Conservation (phyloP, 2,329 filamentous ascomycete genomes). For the Fonsecaea multimorphosa region DNA sequence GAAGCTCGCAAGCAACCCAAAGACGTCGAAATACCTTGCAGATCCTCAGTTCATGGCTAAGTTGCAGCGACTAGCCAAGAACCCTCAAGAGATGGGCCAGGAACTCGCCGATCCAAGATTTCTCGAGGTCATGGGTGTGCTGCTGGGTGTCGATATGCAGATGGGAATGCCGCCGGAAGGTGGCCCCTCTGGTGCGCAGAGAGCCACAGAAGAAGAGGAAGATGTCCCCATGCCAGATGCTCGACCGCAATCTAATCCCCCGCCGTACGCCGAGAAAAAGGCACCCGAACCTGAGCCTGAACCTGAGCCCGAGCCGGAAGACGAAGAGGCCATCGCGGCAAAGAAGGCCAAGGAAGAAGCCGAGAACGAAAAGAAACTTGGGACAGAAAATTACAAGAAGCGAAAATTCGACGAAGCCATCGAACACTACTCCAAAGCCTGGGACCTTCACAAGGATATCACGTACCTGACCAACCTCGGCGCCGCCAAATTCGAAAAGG, state of each 20-base stretch:
- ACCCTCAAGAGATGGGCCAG: slow-evolving; percentile 76
- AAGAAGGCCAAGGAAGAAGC: slow-evolving; percentile 91
- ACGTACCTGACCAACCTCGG: slow-evolving; percentile 97
- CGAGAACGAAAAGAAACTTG: slow-evolving; percentile 91
- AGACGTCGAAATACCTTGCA: slow-evolving; percentile 80
- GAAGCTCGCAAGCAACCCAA: slow-evolving; percentile 93
- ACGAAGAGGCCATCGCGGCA: slow-evolving; percentile 82
- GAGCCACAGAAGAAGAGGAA: slow-evolving; percentile 63
- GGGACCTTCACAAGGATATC: slow-evolving; percentile 94
- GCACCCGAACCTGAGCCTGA: slow-evolving; percentile 70
- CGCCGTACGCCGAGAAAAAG: slow-evolving; percentile 50
- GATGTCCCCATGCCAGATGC: slow-evolving; percentile 81
- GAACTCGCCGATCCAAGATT: slow-evolving; percentile 90
- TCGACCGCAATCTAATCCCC: slow-evolving; percentile 54
- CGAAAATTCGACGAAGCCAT: slow-evolving; percentile 94
- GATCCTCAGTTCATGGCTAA: slow-evolving; percentile 91
- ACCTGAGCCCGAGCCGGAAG: slow-evolving; percentile 69
- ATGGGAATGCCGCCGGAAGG: slow-evolving; percentile 63
- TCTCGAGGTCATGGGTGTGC: slow-evolving; percentile 89
- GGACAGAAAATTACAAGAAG: slow-evolving; percentile 98
- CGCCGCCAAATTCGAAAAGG: slow-evolving; percentile 94
- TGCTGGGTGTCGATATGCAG: slow-evolving; percentile 92
- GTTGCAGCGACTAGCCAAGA: slow-evolving; percentile 78
- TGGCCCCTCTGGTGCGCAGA: slow-evolving; percentile 48
- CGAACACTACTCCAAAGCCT: slow-evolving; percentile 90